Evolutionary conservation across 2,329 filamentous ascomycete genomes (phyloP), one percentile per base, ranked within the genome.

Genomic region (Pleurostoma richardsiae): DNA sequence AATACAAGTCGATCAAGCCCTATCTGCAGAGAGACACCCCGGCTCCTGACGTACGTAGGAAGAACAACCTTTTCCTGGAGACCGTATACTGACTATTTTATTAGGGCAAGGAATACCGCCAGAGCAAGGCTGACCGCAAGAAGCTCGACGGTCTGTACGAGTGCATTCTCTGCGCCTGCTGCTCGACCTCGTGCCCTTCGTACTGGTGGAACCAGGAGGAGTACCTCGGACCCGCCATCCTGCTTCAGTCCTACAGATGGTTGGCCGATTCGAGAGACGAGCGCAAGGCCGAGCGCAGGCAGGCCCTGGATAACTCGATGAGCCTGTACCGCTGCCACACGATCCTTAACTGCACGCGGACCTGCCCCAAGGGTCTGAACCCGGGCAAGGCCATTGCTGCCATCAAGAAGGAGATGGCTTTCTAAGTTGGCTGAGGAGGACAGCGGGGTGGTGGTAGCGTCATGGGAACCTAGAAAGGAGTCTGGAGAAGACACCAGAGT

Each of bases 181-280:
- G 94, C 84, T 94, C 88, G 57, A 99, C 94, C 27, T 96, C 92
- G 41, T 99, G 94, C 80, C 94, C 94, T n/a, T 96, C 90, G 19
- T 99, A 99, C 80, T 99, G 94, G 94, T 99, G 94, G 94, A 99
- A 99, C 79, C 85, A 86, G 59, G 91, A 97, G 74, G 91, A 97
- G 72, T 99, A 99, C 76, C 88, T 99, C 43, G 94, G 94, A 54
- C 94, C 94, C 50, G 94, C 94, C 56, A 89, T 99, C 51, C 86
- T 99, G 45, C 83, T 99, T 56, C 94, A 99, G 75, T 96, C 90
- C 6, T 99, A 97, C 83, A 85, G 92, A 65, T 99, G 94, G 94
- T 79, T 99, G 56, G 87, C 85, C 64, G 94, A 99, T 69, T 95
- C 89, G 40, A 86, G 94, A 71, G 94, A 99, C 68, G 87, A 96